Conservation (phyloP, 2,329 filamentous ascomycete genomes). For the Ophiostoma australiae region DNA sequence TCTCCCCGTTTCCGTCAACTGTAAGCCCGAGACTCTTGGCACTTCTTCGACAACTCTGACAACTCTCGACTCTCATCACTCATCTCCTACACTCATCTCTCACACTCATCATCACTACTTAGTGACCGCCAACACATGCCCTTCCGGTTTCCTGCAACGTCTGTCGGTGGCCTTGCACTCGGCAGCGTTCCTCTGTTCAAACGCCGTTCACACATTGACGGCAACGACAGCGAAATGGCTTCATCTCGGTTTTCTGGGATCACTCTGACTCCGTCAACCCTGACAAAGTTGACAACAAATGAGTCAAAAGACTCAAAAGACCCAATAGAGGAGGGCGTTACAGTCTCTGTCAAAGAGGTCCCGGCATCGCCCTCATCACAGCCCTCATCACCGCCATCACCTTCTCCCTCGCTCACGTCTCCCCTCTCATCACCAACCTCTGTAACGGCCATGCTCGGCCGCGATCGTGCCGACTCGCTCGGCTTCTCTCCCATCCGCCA, state of each 20-base stretch:
- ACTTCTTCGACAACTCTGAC: not conserved
- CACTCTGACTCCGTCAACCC: not conserved
- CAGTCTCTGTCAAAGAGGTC: not conserved
- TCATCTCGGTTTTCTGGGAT: not conserved
- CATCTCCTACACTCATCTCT: not conserved
- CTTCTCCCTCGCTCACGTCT: not conserved
- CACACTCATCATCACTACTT: not conserved
- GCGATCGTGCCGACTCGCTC: constrained; percentile 4
- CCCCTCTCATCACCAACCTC: not conserved
- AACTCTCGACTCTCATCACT: not conserved
- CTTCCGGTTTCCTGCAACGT: not conserved
- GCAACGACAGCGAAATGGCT: not conserved
- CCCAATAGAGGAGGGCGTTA: not conserved
- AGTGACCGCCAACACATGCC: not conserved
- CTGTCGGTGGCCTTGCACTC: not conserved
- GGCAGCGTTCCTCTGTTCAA: not conserved
- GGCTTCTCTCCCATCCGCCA: constrained; percentile 24
- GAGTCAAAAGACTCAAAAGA: not conserved
- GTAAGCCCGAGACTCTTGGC: not conserved
- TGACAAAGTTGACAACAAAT: not conserved
- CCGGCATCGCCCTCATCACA: not conserved
- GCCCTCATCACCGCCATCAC: not conserved
- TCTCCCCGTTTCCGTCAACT: not conserved
- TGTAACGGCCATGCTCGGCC: not conserved
- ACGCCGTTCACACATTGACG: not conserved